Percentiles rank a stretch among this genome's conserved stretches.
phyloP scores from a whole-genome alignment of 2,329 filamentous ascomycete species.

The Canariomyces notabilis region DNA sequence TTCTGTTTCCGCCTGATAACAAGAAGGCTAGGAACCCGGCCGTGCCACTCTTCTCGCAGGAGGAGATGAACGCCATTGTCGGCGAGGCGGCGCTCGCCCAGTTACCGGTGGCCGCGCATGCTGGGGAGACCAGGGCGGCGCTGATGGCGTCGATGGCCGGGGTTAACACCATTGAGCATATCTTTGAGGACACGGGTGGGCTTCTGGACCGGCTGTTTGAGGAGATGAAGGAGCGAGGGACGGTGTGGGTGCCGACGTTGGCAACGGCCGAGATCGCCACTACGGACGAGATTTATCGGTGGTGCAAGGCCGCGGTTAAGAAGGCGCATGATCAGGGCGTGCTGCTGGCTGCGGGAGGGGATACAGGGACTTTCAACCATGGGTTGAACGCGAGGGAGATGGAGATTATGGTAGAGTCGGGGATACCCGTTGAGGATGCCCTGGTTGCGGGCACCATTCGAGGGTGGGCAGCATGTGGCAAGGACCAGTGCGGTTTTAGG shows the following conservation, averaged over 20 bases:
- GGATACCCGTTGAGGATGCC: constrained; percentile 45
- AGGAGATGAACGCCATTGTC: constrained; percentile 47
- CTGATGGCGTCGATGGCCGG: constrained; percentile 43
- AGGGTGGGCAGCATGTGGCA: constrained; percentile 53
- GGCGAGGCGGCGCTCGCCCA: constrained; percentile 39
- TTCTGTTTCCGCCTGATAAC: constrained; percentile 33
- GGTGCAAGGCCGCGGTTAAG: constrained; percentile 37
- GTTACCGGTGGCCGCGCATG: constrained; percentile 41
- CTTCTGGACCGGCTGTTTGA: constrained; percentile 37
- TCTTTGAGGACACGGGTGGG: constrained; percentile 27
- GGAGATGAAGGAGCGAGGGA: constrained; percentile 39
- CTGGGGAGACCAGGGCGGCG: constrained; percentile 37
- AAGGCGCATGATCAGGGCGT: constrained; percentile 43
- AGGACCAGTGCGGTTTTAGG: constrained; percentile 43
- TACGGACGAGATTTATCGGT: constrained; percentile 26
- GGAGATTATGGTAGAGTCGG: constrained; percentile 49
- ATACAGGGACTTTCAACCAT: constrained; percentile 50
- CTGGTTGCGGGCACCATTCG: constrained; percentile 45
- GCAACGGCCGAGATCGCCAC: constrained; percentile 37
- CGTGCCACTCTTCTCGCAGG: constrained; percentile 42
- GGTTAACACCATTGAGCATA: constrained; percentile 44
- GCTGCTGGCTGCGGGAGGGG: constrained; percentile 47
- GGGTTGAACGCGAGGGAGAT: constrained; percentile 49
- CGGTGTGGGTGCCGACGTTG: constrained; percentile 50
- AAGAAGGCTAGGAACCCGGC: constrained; percentile 37